These are phyloP conservation scores for Tolypocladium nubicola DNA, from an alignment of 2,329 filamentous ascomycete genomes.

Conservation along the genomic window DNA sequence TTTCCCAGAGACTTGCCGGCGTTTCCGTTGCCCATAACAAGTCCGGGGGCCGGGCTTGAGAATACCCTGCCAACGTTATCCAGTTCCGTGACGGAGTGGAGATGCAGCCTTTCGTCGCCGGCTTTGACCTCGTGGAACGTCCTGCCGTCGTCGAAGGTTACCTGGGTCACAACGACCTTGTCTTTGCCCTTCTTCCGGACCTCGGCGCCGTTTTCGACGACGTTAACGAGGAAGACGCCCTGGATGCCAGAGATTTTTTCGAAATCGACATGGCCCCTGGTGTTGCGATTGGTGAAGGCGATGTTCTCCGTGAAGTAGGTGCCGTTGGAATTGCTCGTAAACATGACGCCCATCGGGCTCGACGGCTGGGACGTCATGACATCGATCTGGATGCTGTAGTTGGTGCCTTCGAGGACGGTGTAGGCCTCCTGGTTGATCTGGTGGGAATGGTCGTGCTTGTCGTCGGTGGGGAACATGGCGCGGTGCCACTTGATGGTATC, in stretches of 20 bases:
- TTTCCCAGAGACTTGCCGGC: constrained; percentile 62
- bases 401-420: constrained; percentile 89
- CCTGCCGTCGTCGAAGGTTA: constrained; percentile 92
- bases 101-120: constrained; percentile 61
- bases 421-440: constrained; percentile 72
- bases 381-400: constrained; percentile 96
- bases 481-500: constrained; percentile 83
- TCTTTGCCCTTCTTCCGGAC: constrained; percentile 43
- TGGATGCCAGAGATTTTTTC: constrained; percentile 89
- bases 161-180: constrained; percentile 68
- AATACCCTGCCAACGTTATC: constrained; percentile 78
- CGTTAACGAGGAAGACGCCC: constrained; percentile 83
- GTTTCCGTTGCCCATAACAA: constrained; percentile 92
- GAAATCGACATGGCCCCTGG: constrained; percentile 73
- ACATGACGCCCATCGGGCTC: constrained; percentile 73
- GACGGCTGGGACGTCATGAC: constrained; percentile 62
- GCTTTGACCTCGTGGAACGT: constrained; percentile 67
- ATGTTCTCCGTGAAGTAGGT: constrained; percentile 91
- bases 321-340: constrained; percentile 95
- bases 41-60: constrained; percentile 84
- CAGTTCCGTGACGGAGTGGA: constrained; percentile 85
- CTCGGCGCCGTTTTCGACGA: constrained; percentile 75
- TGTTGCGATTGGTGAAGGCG: constrained; percentile 82
- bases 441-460: constrained; percentile 60
- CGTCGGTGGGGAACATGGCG: constrained; percentile 75